Base-by-base conservation (phyloP, 305 asterid genomes). In the Solanum chacoense region DNA sequence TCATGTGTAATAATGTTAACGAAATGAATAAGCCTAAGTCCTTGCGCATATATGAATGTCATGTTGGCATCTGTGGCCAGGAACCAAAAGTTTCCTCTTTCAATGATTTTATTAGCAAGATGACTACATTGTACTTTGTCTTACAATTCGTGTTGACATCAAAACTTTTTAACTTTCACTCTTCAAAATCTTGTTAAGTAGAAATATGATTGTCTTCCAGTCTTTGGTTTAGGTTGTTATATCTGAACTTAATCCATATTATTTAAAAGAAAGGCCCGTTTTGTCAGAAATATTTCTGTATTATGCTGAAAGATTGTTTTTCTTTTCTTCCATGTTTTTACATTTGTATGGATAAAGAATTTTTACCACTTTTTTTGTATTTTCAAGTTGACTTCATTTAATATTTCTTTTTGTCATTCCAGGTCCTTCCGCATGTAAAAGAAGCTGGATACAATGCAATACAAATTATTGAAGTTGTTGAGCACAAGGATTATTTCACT, bases 381-480 rank as follows among this genome's bases (percentile, higher is more conserved):
- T 80, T 42, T 28, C 86, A 42, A 50, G 86, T 28, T 42, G 71
- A 8, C 26, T 80, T 40, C 36, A 55, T 40, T 42, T 80, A 80
- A 80, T 89, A 42, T 89, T 89, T 29, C 50, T 63, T 55, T 65
- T 83, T 88, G 55, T 89, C 86, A 67, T 89, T 85, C 63, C 94
- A 97, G 99, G 98, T 96, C 88, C 96, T 97, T 81, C 93, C 94
- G 42, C 99, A 96, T 91, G 95, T 96, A 87, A 97, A 96, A 92
- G 96, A 95, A 91, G 96, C 99, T 85, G 99, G 99, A 87, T 97
- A 97, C 94, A 97, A 97, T 91, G 97, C 95, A 55, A 93, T 97
- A 89, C 99, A 96, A 87, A 91, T 97, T 90, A 94, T 97, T 93
- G 99, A 98, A 91, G 92, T 96, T 88, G 93, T 94, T 84, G 99